phyloP scores from a whole-genome alignment of 2,329 filamentous ascomycete genomes.

The Aspergillus nomiae region DNA sequence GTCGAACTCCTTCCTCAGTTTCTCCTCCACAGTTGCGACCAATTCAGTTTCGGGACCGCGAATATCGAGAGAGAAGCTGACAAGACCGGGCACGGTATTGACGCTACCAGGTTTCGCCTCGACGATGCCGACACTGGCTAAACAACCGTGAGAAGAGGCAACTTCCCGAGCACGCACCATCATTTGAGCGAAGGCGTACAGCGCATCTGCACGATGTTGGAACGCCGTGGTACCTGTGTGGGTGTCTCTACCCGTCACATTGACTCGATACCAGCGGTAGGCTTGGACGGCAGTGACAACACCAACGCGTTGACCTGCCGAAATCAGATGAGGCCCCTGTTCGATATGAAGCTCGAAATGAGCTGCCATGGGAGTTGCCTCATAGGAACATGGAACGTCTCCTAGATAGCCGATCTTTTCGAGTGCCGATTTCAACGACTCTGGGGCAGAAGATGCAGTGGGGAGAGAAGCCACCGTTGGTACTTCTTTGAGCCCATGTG shows the following conservation, averaged over 20 bases:
- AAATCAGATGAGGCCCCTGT: slow-evolving; percentile 75
- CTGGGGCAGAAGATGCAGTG: slow-evolving; percentile 53
- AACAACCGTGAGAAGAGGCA: slow-evolving; percentile 60
- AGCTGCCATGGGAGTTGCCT: slow-evolving; percentile 66
- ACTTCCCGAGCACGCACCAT: slow-evolving; percentile 67
- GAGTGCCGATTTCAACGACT: slow-evolving; percentile 69
- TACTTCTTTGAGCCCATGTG: slow-evolving; percentile 65
- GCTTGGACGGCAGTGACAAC: slow-evolving; percentile 74
- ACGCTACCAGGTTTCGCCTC: slow-evolving; percentile 67
- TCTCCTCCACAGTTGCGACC: slow-evolving; percentile 59
- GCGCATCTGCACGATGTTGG: slow-evolving; percentile 65
- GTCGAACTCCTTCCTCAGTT: slow-evolving; percentile 60
- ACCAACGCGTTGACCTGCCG: slow-evolving; percentile 63
- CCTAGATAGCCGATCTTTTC: slow-evolving; percentile 73
- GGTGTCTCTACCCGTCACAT: slow-evolving; percentile 66
- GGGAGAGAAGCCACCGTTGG: slow-evolving; percentile 46
- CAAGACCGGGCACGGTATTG: slow-evolving; percentile 71
- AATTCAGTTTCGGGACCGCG: slow-evolving; percentile 60
- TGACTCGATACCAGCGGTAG: slow-evolving; percentile 72
- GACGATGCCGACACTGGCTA: slow-evolving; percentile 72
- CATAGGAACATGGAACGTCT: slow-evolving; percentile 56
- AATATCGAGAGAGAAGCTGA: slow-evolving; percentile 70
- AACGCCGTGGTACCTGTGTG: slow-evolving; percentile 77
- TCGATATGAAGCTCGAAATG: slow-evolving; percentile 87
- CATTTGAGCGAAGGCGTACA: slow-evolving; percentile 68